Base-by-base conservation (phyloP, 2,329 filamentous ascomycete genomes). In the Ascochyta rabiei region DNA sequence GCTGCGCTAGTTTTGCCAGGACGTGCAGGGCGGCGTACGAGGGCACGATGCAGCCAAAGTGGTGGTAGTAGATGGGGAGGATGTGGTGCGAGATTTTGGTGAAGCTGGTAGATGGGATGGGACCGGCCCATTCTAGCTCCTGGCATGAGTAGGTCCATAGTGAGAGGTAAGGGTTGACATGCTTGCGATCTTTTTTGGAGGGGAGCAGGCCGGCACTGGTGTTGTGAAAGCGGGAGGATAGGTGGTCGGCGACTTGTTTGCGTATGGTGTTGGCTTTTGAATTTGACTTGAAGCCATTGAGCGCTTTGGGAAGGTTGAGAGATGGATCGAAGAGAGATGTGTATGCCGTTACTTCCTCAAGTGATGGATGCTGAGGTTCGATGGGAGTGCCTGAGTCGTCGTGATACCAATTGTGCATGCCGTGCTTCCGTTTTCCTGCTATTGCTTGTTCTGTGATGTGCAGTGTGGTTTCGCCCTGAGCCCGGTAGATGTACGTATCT, bases 41-140 rank as follows among this genome's bases (percentile, higher is more conserved):
- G 0, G 89, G 89, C 18, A 86, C 86, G 1, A 84, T 83, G 75
- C 89, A 92, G 45, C 88, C 88, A 71, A 91, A 91, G 73, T 92
- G 89, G 75, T 91, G 89, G 81, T 91, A 91, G 50, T 91, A 80
- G 16, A 91, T 79, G 2, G 89, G 89, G 8, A 91, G 80, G 6
- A 90, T 79, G 63, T 89, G 87, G 74, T 92, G 89, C 44, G 82
- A 83, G 55, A 79, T 81, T 47, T 79, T 80, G 4, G 83, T 80
- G 23, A 79, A 75, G 15, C 78, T 79, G 3, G 86, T 83, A 31
- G 75, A 75, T 13, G 77, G 73, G 67, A 82, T 75, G 2, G 88
- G 85, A 1, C 87, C 86, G 44, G 81, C 82, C 86, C 87, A 89
- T 73, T 88, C 83, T 7, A 91, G 78, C 56, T 81, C 81, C 24